Conservation (phyloP, 2,329 filamentous ascomycete species). For the Cordyceps cicadae region DNA sequence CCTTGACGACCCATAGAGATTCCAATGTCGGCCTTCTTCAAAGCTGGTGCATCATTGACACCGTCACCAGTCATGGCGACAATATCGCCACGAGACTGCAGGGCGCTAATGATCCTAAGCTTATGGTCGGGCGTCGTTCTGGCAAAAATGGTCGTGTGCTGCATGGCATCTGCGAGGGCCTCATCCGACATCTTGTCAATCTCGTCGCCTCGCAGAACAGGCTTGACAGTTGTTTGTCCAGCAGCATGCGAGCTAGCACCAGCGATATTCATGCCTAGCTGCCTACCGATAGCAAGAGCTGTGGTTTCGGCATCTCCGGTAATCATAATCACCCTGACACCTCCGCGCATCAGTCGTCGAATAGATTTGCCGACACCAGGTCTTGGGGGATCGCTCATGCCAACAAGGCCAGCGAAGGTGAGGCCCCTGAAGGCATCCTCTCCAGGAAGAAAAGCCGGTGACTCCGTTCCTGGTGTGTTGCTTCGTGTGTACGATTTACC, state of each 20-base stretch:
- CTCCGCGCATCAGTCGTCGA: constrained; percentile 80
- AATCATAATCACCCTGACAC: constrained; percentile 98
- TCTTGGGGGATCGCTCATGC: constrained; percentile 94
- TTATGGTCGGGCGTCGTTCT: constrained; percentile 97
- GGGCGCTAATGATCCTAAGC: constrained; percentile 86
- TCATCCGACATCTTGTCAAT: constrained; percentile 86
- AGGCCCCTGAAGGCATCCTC: constrained; percentile 77
- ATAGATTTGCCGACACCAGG: constrained; percentile 87
- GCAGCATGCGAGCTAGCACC: constrained; percentile 41
- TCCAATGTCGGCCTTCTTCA: constrained; percentile 96
- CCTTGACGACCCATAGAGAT: constrained; percentile 94
- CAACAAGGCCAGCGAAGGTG: constrained; percentile 84
- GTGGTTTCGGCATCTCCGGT: constrained; percentile 95
- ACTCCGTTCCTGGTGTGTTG: constrained; percentile 39
- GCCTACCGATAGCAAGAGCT: constrained; percentile 84
- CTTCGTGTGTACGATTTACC: constrained; percentile 39
- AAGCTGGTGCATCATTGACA: constrained; percentile 91
- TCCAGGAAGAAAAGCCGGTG: constrained; percentile 33
- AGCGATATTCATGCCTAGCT: constrained; percentile 85
- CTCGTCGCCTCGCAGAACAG: constrained; percentile 81
- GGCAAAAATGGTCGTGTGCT: constrained; percentile 87
- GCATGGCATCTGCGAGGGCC: constrained; percentile 76
- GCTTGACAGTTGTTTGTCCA: constrained; percentile 52
- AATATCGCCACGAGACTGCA: constrained; percentile 89
- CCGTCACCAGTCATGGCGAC: constrained; percentile 99